These are phyloP conservation scores for Mucor sp. DNA, from an alignment of 371 early-diverging fungal genomes.

Conservation along the genomic window DNA sequence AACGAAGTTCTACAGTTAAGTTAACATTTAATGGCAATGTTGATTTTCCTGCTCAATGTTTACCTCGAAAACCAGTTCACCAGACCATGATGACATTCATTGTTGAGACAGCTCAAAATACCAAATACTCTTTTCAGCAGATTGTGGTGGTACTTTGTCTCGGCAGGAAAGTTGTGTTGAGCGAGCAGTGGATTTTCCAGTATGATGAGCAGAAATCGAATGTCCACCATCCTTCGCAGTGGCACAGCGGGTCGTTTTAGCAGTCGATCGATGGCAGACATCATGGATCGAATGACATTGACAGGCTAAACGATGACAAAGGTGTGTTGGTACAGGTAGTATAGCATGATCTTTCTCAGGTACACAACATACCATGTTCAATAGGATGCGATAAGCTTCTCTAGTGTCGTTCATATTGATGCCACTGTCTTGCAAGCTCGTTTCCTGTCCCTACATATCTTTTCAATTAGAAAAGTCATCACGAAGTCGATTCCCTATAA, in stretches of 20 bases:
- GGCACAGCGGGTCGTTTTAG: conserved; percentile 81
- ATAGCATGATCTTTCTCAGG: not conserved
- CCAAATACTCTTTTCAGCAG: conserved; percentile 74
- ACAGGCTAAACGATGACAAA: conserved; percentile 41
- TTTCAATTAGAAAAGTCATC: not conserved
- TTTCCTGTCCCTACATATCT: conserved; percentile 46
- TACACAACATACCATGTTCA: conserved; percentile 57
- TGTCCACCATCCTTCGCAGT: conserved; percentile 55
- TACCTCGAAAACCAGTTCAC: conserved; percentile 80
- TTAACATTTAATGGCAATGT: conserved; percentile 2
- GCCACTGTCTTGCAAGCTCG: conserved; percentile 66
- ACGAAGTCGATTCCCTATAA: not conserved
- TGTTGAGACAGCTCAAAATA: conserved; percentile 70
- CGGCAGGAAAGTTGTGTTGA: conserved; percentile 66
- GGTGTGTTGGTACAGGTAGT: not conserved
- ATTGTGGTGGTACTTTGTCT: conserved; percentile 73
- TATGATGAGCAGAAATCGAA: conserved; percentile 81
- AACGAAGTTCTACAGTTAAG: conserved; percentile 1
- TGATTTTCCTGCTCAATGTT: not conserved
- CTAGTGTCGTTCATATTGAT: conserved; percentile 69
- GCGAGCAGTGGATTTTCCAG: conserved; percentile 81
- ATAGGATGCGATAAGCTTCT: conserved; percentile 68
- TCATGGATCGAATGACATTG: conserved; percentile 70
- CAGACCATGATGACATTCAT: conserved; percentile 77
- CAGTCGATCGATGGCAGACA: conserved; percentile 75